A percentile compares a stretch with the other conserved stretches of the same genome.
phyloP scores from a whole-genome alignment of 148 eudicot species.

The Rhododendron molle region DNA sequence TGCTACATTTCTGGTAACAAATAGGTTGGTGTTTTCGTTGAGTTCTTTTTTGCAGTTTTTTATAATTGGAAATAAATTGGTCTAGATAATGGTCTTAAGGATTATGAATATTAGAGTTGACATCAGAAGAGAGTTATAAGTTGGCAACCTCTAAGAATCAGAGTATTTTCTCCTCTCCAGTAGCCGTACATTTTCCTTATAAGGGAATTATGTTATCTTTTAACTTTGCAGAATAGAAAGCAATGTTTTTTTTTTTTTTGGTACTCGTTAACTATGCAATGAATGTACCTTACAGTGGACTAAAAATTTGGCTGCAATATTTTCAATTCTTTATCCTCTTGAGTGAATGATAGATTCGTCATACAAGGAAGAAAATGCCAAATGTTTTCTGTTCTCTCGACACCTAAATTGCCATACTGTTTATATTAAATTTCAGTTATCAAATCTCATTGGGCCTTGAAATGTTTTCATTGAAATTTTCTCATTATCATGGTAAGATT shows the following conservation, averaged over 20 bases:
- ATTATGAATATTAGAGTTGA: not conserved
- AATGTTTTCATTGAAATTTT: not conserved
- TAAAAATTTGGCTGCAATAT: not conserved
- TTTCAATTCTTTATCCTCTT: not conserved
- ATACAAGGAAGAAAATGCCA: not conserved
- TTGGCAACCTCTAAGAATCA: not conserved
- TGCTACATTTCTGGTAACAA: slow-evolving; percentile 90
- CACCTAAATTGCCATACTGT: not conserved
- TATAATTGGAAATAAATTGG: not conserved
- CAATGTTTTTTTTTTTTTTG: not conserved
- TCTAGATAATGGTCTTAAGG: not conserved
- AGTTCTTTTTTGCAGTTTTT: not conserved
- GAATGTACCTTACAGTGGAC: not conserved
- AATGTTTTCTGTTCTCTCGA: not conserved
- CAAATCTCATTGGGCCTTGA: not conserved
- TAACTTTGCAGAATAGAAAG: not conserved
- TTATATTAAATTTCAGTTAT: not conserved
- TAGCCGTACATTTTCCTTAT: not conserved
- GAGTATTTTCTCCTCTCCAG: not conserved
- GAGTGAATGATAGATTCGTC: not conserved
- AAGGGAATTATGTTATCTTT: not conserved
- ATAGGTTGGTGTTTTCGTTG: slow-evolving; percentile 45
- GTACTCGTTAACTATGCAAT: not conserved
- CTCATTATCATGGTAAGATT: not conserved
- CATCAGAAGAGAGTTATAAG: not conserved